Evolutionary conservation across 495 filamentous ascomycete genomes (phyloP).

Genomic region (Trichoderma asperelloides): DNA sequence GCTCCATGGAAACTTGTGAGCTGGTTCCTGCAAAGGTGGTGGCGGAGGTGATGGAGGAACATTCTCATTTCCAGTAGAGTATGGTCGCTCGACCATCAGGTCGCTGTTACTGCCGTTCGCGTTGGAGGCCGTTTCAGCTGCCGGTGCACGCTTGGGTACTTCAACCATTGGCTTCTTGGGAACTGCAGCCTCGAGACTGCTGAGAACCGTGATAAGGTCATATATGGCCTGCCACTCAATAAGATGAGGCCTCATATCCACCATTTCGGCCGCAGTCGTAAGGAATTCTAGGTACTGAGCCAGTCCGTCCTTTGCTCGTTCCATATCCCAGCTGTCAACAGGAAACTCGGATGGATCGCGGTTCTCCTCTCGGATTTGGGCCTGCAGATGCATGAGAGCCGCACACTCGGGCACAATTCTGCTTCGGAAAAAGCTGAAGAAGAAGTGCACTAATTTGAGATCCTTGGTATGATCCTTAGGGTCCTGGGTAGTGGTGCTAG

Average conservation of each 20-base stretch:
- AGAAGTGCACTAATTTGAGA: slow-evolving; percentile 65
- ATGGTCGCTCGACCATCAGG: slow-evolving; percentile 23
- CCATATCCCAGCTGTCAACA: slow-evolving; percentile 94
- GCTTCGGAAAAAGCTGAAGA: slow-evolving; percentile 85
- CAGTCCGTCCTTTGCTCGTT: slow-evolving; percentile 72
- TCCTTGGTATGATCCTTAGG: slow-evolving; percentile 40
- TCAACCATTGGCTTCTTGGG: slow-evolving; percentile 47
- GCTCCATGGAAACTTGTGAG: slow-evolving; percentile 84
- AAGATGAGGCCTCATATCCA: slow-evolving; percentile 50
- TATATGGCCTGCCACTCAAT: slow-evolving; percentile 82
- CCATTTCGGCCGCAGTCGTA: slow-evolving; percentile 74
- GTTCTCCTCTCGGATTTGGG: slow-evolving; percentile 57
- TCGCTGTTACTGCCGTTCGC: slow-evolving; percentile 17
- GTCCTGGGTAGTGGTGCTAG: slow-evolving; percentile 46
- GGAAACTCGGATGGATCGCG: slow-evolving; percentile 67
- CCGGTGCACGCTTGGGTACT: slow-evolving; percentile 19
- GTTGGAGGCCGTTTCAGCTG: slow-evolving; percentile 18
- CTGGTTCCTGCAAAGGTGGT: slow-evolving; percentile 59
- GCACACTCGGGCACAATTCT: slow-evolving; percentile 87
- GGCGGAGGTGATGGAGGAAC: slow-evolving; percentile 39
- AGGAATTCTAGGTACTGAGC: slow-evolving; percentile 92
- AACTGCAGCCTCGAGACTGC: slow-evolving; percentile 77
- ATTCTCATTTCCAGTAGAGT: slow-evolving; percentile 32
- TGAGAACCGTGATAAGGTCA: slow-evolving; percentile 75
- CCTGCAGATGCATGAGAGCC: slow-evolving; percentile 85